Conservation (phyloP, 2,329 filamentous ascomycete genomes). For the Fusarium burgessii region DNA sequence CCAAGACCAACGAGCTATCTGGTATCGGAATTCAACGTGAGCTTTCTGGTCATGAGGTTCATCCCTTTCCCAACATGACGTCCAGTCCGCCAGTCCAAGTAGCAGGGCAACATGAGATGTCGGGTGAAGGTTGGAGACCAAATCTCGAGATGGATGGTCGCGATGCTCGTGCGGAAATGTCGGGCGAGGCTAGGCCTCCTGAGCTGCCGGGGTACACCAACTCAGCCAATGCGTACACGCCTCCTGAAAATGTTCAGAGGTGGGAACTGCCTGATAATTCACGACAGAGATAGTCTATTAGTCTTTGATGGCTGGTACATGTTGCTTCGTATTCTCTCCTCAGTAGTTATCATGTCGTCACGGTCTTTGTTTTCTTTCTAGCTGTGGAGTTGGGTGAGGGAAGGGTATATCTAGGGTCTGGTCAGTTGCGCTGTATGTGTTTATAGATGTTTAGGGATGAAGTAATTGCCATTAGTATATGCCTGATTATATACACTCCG, state of each 20-base stretch:
- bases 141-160: conserved; percentile 40
- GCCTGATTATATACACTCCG: no score
- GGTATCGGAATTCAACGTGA: conserved; percentile 29
- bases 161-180: conserved; percentile 33
- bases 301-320: accelerated
- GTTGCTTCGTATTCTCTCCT: neutral
- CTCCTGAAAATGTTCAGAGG: conserved; percentile 22
- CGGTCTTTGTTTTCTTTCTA: neutral
- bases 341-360: accelerated
- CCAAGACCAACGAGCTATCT: conserved; percentile 39
- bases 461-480: neutral
- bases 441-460: neutral
- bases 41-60: conserved; percentile 28
- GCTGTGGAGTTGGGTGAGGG: neutral
- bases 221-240: conserved; percentile 24
- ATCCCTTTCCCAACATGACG: conserved; percentile 25
- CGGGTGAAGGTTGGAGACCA: conserved; percentile 31
- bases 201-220: conserved; percentile 34
- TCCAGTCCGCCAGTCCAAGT: conserved; percentile 33
- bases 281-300: neutral
- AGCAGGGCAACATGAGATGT: conserved; percentile 42
- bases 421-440: neutral
- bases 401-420: neutral
- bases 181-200: conserved; percentile 27
- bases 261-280: conserved; percentile 45